These are phyloP conservation scores for Penicillium psychrofluorescens DNA, from an alignment of 495 filamentous ascomycete genomes.

Conservation along the genomic window DNA sequence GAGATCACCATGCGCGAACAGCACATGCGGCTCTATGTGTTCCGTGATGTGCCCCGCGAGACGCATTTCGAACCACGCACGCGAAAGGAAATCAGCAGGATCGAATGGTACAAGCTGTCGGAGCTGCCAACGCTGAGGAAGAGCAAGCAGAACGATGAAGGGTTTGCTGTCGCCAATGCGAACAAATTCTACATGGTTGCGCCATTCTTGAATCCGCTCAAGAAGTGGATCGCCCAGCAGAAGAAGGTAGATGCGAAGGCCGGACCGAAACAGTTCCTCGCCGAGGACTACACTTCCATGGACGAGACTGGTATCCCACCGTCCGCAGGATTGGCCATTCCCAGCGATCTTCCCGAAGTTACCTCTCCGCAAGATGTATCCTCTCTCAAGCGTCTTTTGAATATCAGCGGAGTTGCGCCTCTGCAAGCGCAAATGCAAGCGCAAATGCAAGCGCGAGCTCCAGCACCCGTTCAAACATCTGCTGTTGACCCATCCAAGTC, in stretches of 20 bases:
- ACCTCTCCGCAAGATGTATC: constrained; percentile 43
- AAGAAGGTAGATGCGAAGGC: constrained; percentile 53
- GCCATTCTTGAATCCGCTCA: constrained; percentile 77
- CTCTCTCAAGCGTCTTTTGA: constrained; percentile 54
- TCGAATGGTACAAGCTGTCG: constrained; percentile 83
- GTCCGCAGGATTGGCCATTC: constrained; percentile 13
- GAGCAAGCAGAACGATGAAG: constrained; percentile 49
- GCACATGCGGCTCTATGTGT: constrained; percentile 84
- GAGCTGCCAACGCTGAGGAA: constrained; percentile 80
- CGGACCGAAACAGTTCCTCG: constrained; percentile 10
- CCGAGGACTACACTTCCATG: constrained; percentile 30
- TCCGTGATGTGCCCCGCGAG: constrained; percentile 77
- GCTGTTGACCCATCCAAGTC: constrained; percentile 29
- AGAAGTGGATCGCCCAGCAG: constrained; percentile 85
- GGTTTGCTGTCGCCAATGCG: constrained; percentile 49
- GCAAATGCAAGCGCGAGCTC: constrained; percentile 4
- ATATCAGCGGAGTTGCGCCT: constrained; percentile 39
- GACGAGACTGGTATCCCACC: constrained; percentile 22
- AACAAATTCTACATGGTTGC: constrained; percentile 98
- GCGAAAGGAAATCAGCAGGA: constrained; percentile 93
- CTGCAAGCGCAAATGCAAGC: constrained; percentile 4
- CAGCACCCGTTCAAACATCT: constrained; percentile 5
- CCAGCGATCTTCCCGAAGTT: constrained; percentile 38
- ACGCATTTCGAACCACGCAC: constrained; percentile 83
- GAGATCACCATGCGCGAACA: constrained; percentile 87